Conservation (phyloP, 352 stramenopile species). For the Phytophthora sp. region DNA sequence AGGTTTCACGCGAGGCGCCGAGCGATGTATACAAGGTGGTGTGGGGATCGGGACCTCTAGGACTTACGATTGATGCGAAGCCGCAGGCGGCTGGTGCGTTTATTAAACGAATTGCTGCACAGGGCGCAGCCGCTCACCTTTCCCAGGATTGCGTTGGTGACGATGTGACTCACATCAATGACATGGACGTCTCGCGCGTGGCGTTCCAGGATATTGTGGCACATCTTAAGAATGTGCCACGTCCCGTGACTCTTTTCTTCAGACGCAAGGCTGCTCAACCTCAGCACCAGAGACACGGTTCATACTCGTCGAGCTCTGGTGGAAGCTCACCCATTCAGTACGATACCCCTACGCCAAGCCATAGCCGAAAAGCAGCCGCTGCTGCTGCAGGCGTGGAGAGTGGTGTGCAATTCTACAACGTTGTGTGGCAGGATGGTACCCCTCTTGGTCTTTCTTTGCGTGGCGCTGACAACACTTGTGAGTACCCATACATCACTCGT, state of each 20-base stretch:
- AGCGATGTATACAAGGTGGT: constrained; percentile 80
- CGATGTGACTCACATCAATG: constrained; percentile 86
- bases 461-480: constrained; percentile 66
- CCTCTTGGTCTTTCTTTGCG: constrained; percentile 80
- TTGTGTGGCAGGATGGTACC: constrained; percentile 83
- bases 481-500: constrained; percentile 89
- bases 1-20: constrained; percentile 39
- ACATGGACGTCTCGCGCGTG: constrained; percentile 79
- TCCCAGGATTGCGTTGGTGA: constrained; percentile 85
- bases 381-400: constrained; percentile 34
- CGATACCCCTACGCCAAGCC: constrained; percentile 47
- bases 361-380: constrained; percentile 35
- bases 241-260: constrained; percentile 84
- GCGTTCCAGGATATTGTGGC: constrained; percentile 81
- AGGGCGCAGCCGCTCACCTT: constrained; percentile 73
- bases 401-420: constrained; percentile 78
- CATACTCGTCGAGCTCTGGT: constrained; percentile 48
- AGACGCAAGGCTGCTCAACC: constrained; percentile 40
- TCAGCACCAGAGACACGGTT: constrained; percentile 33
- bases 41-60: constrained; percentile 76
- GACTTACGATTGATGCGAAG: constrained; percentile 85
- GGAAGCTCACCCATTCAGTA: constrained; percentile 42
- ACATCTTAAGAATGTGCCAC: constrained; percentile 80
- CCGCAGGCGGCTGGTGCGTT: constrained; percentile 59
- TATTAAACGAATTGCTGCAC: constrained; percentile 83